Evolutionary conservation across 2,329 filamentous ascomycete genomes (phyloP).

Genomic region (Verticillium isaacii): DNA sequence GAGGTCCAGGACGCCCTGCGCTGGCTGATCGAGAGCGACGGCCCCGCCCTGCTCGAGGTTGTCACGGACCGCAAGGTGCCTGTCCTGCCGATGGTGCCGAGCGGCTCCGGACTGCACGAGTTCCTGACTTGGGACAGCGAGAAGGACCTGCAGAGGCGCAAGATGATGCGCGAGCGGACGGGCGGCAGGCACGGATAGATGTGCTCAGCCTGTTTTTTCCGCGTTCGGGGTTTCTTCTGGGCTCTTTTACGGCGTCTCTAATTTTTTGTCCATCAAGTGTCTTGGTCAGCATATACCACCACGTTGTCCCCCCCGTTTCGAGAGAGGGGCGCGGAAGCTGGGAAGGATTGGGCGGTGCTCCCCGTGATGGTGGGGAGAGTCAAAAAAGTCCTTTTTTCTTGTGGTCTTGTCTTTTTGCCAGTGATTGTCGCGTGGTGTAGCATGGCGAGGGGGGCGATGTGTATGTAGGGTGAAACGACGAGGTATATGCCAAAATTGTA

Average conservation of each 20-base stretch:
- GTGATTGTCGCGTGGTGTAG: background rate
- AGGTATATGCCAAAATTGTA: background rate
- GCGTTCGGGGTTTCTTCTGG: background rate
- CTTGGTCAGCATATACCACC: background rate
- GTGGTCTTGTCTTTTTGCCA: background rate
- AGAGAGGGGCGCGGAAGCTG: background rate
- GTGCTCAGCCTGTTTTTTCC: background rate
- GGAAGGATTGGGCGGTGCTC: background rate
- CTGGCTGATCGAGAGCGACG: conserved; percentile 86
- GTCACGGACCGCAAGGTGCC: conserved; percentile 88
- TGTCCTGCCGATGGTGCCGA: conserved; percentile 96
- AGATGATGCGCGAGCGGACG: conserved; percentile 62
- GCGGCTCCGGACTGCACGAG: conserved; percentile 81
- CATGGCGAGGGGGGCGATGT: background rate
- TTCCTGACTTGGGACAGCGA: conserved; percentile 82
- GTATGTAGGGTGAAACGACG: background rate
- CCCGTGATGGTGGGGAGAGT: background rate
- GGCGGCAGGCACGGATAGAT: conserved; percentile 30
- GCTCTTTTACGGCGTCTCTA: background rate
- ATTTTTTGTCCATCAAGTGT: background rate
- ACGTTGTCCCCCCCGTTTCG: background rate
- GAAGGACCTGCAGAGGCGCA: conserved; percentile 64
- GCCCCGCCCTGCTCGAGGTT: conserved; percentile 90
- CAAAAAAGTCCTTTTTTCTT: background rate
- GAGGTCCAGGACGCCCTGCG: conserved; percentile 74